Base-by-base conservation (phyloP, 768 basidiomycete genomes). In the Suillus cothurnatus region DNA sequence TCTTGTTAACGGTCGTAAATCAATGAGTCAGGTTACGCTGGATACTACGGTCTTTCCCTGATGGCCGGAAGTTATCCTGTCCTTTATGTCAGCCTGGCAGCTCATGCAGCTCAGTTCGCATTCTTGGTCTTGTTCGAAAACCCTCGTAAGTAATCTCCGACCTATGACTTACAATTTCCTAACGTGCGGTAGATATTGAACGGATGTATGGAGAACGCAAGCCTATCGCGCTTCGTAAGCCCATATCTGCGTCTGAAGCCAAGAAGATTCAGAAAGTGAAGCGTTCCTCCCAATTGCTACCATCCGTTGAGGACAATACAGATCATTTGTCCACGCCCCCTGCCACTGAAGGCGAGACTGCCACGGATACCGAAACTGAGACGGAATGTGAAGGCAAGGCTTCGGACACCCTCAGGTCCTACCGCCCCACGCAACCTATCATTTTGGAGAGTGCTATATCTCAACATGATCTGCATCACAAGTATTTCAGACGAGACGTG, bases 81-180 rank as follows among this genome's bases (percentile, higher is more conserved):
- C 12, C 81, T 99, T 15, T 98, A 98, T 72, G 93, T 90, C 67
- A 95, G 93, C 69, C 85, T 99, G n/a, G 89, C 89, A 2, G 96
- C 93, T 0, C 97, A 99, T 71, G 93, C 95, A 0, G 92, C 93
- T 21, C 97, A 99, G 71, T 99, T 99, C 76, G 95, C 90, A 2
- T 99, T 99, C 85, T 81, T 99, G 61, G 84, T 95, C 19, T 90
- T 90, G 77, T 99, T 99, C 71, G 97, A 99, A 80, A 99, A 97
- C 72, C 97, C 97, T 67, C 97, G 95, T 97, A 72, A 74, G 94
- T 82, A 19, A 55, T 23, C 61, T 62, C 38, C n/a, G 14, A 53
- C 31, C 45, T 14, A 15, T 9, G 15, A 14, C 14, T 12, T 38
- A 15, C 45, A 50, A 14, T 19, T 61, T 43, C 19, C 58, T 59